Percentiles rank a stretch among this genome's conserved stretches.
Conservation (phyloP, 2,329 filamentous ascomycete genomes). For the Scorias spongiosa region DNA sequence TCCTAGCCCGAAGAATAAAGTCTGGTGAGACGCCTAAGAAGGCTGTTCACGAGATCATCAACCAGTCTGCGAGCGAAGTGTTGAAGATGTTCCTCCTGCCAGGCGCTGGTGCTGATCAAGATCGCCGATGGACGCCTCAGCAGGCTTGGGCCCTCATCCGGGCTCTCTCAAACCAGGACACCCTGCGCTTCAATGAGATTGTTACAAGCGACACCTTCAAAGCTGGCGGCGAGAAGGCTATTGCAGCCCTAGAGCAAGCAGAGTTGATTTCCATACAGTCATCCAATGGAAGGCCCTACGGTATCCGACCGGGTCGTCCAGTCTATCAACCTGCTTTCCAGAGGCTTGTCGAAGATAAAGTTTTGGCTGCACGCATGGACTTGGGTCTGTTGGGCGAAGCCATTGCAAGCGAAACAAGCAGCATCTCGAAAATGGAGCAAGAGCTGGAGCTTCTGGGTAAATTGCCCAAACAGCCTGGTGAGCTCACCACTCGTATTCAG, state of each 20-base stretch:
- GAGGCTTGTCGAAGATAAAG: conserved; percentile 53
- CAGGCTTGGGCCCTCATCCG: conserved; percentile 88
- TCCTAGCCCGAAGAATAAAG: conserved; percentile 77
- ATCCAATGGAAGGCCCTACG: conserved; percentile 59
- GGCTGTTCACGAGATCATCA: conserved; percentile 77
- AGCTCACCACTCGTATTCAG: conserved; percentile 49
- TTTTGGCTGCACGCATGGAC: conserved; percentile 54
- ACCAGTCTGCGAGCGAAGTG: conserved; percentile 78
- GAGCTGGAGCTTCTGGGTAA: conserved; percentile 59
- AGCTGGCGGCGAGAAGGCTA: conserved; percentile 53
- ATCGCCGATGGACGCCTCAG: conserved; percentile 59
- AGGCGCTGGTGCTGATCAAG: conserved; percentile 23
- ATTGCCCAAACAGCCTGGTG: conserved; percentile 53
- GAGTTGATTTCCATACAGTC: conserved; percentile 70
- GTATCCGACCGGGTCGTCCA: conserved; percentile 67
- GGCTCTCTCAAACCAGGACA: conserved; percentile 51
- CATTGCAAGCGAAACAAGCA: conserved; percentile 55
- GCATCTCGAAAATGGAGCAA: conserved; percentile 62
- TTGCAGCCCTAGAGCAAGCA: conserved; percentile 67
- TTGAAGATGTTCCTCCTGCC: conserved; percentile 75
- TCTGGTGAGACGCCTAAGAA: conserved; percentile 67
- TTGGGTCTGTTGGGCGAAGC: conserved; percentile 54
- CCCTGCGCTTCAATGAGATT: conserved; percentile 71
- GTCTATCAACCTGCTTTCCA: conserved; percentile 76
- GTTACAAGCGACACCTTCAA: conserved; percentile 64